phyloP scores from a whole-genome alignment of 139 green algal genomes.

The Volvox africanus region DNA sequence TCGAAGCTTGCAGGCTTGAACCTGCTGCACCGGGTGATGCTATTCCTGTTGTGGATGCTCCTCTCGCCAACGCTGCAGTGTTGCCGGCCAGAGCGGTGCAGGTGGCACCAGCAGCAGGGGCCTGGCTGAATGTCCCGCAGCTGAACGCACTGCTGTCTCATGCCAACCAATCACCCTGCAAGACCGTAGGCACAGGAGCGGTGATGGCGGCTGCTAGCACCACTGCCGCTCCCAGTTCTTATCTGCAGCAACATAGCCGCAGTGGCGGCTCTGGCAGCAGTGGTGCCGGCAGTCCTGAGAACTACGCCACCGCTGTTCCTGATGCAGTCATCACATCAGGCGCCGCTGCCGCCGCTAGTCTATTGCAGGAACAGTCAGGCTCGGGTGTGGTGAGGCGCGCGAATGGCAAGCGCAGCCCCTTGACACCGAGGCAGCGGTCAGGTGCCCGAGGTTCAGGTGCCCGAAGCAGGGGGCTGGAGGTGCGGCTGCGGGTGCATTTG shows the following conservation, averaged over 20 bases:
- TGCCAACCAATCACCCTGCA: no score
- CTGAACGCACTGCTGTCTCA: no score
- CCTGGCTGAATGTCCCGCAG: no score
- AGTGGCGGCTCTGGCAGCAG: background rate
- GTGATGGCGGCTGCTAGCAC: no score
- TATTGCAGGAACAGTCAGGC: background rate
- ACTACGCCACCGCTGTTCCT: background rate
- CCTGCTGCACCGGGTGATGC: background rate
- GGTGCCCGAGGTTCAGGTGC: no score
- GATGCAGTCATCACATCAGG: background rate
- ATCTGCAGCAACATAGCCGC: background rate
- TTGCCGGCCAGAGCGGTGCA: background rate
- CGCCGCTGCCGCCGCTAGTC: background rate
- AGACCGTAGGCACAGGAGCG: no score
- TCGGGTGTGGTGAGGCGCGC: background rate
- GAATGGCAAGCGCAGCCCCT: no score
- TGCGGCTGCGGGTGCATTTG: slow-evolving; percentile 29
- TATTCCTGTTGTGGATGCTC: background rate
- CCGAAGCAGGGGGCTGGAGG: background rate
- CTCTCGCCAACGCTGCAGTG: background rate
- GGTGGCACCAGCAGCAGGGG: background rate
- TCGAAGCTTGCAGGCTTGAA: background rate
- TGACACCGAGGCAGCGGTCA: no score
- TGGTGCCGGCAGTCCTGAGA: background rate
- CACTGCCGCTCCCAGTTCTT: no score